Percentiles rank a stretch among this genome's conserved stretches.
Evolutionary conservation across 1,284 basidiomycete species (phyloP).

Genomic region (Tranzscheliella williamsii): DNA sequence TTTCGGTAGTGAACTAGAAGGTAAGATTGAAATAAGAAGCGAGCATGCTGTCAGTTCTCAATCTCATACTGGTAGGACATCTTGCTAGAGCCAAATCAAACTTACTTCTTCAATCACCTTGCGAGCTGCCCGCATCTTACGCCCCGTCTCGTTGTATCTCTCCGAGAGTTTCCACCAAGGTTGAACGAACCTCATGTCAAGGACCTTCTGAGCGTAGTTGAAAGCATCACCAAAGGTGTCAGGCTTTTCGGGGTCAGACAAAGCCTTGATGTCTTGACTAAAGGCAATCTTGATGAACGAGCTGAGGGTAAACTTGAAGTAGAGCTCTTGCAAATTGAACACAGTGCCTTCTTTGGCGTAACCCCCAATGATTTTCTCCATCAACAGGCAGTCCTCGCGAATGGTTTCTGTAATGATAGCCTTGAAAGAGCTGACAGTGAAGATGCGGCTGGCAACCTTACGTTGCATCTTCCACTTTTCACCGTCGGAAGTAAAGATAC

Average conservation of each 20-base stretch:
- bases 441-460: conserved; percentile 10
- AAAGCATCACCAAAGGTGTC: conserved; percentile 9
- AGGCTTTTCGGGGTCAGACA: conserved; percentile 1
- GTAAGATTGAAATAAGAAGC: no score
- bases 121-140: conserved; percentile 3
- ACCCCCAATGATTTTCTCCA: conserved; percentile 1
- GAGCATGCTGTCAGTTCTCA: no score
- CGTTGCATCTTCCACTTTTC: conserved; percentile 10
- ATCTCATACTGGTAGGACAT: no score
- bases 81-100: no score
- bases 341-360: not conserved
- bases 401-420: conserved; percentile 4
- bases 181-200: conserved; percentile 5
- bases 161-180: conserved; percentile 16
- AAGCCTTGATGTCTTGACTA: conserved; percentile 2
- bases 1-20: no score
- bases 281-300: conserved; percentile 21
- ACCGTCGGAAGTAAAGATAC: conserved; percentile 19
- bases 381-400: conserved; percentile 1
- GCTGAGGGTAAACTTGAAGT: conserved; percentile 14
- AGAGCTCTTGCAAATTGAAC: conserved; percentile 10
- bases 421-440: conserved; percentile 9
- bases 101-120: no score
- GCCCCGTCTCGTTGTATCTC: conserved; percentile 1
- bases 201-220: conserved; percentile 9